Evolutionary conservation across 441 rosid species (phyloP).

Genomic region (Isatis lusitanica): DNA sequence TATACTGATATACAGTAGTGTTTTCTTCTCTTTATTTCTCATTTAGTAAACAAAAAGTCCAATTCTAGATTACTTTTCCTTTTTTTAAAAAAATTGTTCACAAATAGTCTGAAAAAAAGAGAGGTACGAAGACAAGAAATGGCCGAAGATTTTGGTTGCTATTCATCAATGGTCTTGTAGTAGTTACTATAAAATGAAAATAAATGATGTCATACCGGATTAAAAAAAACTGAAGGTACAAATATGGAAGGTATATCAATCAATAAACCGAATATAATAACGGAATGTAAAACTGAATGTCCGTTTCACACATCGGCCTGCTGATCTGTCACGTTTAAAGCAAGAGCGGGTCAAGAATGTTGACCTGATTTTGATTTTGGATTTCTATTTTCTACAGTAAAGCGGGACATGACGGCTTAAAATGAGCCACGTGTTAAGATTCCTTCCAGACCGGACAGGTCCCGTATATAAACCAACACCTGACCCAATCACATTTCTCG

Average conservation of each 20-base stretch:
- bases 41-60: no score
- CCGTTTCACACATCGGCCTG: constrained; percentile 14
- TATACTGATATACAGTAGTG: no score
- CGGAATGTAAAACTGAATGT: constrained; percentile 4
- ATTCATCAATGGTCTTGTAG: no score
- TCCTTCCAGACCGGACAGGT: neutral
- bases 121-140: no score
- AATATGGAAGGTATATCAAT: constrained; percentile 8
- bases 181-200: no score
- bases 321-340: neutral
- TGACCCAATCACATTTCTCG: constrained; percentile 18
- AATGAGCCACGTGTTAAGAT: constrained; percentile 11
- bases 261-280: constrained; percentile 16
- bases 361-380: neutral
- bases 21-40: no score
- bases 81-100: no score
- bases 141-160: no score
- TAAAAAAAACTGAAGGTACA: neutral
- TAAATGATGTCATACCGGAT: no score
- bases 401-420: constrained; percentile 3
- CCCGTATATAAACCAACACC: constrained; percentile 11
- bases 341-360: constrained; percentile 26
- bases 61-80: no score
- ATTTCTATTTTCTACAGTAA: neutral
- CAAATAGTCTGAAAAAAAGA: no score